A percentile compares a stretch with the other conserved stretches of the same genome.
phyloP scores from a whole-genome alignment of 257 asterid genomes.

The Linderniella brevidens region DNA sequence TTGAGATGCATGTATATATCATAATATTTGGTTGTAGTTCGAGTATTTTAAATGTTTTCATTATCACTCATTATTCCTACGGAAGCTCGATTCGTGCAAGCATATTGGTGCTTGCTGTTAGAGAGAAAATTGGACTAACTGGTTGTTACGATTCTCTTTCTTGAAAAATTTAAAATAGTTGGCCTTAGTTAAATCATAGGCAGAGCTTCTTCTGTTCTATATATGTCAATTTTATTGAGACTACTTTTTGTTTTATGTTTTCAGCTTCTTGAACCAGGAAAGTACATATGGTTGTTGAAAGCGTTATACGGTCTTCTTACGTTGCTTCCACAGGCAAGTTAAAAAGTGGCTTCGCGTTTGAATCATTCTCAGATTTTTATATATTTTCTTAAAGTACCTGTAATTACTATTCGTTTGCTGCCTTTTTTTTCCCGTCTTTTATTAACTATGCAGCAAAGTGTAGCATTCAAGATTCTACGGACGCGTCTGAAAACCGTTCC shows the following conservation, averaged over 20 bases:
- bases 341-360: neutral
- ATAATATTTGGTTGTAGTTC: neutral
- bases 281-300: conserved; percentile 83
- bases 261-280: conserved; percentile 99
- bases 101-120: too few species aligned
- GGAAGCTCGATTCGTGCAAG: too few species aligned
- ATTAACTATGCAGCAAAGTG: conserved; percentile 69
- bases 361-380: too few species aligned
- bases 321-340: conserved; percentile 91
- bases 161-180: too few species aligned
- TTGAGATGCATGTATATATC: conserved; percentile 1
- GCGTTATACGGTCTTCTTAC: conserved; percentile 89
- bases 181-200: neutral
- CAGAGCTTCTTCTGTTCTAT: too few species aligned
- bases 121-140: too few species aligned
- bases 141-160: too few species aligned
- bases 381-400: too few species aligned
- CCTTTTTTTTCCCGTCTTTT: neutral
- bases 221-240: neutral
- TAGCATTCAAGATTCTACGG: conserved; percentile 85
- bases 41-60: too few species aligned
- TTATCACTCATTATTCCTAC: neutral
- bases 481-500: conserved; percentile 91
- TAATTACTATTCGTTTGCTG: too few species aligned
- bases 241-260: conserved; percentile 15